Evolutionary conservation across 208 protist genomes (phyloP).

Genomic region (Borovskyia barvae): DNA sequence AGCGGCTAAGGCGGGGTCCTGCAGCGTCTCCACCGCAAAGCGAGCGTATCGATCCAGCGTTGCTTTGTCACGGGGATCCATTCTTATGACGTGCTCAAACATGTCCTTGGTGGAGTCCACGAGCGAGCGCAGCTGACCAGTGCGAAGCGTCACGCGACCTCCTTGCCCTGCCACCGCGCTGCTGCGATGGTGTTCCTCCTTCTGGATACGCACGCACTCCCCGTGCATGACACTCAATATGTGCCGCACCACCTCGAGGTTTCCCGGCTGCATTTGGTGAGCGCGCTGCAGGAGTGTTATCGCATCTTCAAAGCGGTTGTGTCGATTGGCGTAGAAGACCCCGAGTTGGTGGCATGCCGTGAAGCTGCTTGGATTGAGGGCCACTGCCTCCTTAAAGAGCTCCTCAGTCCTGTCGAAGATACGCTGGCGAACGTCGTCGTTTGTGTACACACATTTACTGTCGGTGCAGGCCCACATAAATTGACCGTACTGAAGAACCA

Average conservation of each 20-base stretch:
- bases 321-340: constrained; percentile 57
- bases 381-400: constrained; percentile 46
- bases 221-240: constrained; percentile 46
- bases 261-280: constrained; percentile 48
- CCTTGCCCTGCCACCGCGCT: constrained; percentile 18
- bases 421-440: constrained; percentile 30
- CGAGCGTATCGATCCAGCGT: constrained; percentile 62
- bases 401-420: constrained; percentile 53
- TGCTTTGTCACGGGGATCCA: constrained; percentile 34
- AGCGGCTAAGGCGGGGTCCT: constrained; percentile 41
- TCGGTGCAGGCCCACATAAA: constrained; percentile 56
- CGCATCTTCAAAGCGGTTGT: constrained; percentile 66
- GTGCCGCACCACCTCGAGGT: constrained; percentile 53
- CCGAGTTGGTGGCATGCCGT: constrained; percentile 47
- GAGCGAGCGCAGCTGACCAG: constrained; percentile 35
- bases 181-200: constrained; percentile 26
- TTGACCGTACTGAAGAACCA: constrained; percentile 60
- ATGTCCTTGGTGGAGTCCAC: constrained; percentile 34
- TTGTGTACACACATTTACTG: constrained; percentile 27
- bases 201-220: constrained; percentile 57
- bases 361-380: constrained; percentile 40
- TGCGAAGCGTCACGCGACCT: background rate
- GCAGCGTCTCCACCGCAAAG: constrained; percentile 64
- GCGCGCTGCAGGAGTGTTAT: constrained; percentile 54
- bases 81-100: constrained; percentile 40